Evolutionary conservation across 306 rosid genomes (phyloP).

Genomic region (Dryas alaskensis): DNA sequence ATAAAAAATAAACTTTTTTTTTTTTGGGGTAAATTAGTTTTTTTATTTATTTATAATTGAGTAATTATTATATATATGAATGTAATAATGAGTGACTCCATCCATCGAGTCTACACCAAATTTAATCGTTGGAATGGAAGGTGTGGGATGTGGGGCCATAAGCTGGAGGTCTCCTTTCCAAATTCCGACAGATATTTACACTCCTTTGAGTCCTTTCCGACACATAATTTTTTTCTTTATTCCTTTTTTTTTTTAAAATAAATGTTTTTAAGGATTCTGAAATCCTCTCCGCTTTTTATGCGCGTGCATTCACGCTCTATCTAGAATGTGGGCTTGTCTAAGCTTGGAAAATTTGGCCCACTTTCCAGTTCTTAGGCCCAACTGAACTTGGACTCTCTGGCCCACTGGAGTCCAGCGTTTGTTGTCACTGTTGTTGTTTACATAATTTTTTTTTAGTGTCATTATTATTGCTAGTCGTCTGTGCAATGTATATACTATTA

Average conservation of each 20-base stretch:
- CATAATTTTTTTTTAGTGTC: not conserved
- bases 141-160: constrained; percentile 26
- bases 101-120: constrained; percentile 10
- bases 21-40: not conserved
- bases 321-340: constrained; percentile 5
- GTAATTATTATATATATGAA: constrained; percentile 4
- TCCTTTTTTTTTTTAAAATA: no score
- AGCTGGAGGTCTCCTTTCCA: not conserved
- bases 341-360: constrained; percentile 1
- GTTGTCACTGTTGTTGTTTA: not conserved
- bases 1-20: not conserved
- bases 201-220: not conserved
- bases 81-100: not conserved
- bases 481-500: no score
- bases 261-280: not conserved
- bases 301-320: constrained; percentile 29
- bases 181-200: constrained; percentile 32
- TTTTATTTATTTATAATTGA: constrained; percentile 4
- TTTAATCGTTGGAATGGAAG: constrained; percentile 14
- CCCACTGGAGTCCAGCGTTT: not conserved
- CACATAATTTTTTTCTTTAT: not conserved
- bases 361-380: not conserved
- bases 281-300: constrained; percentile 10
- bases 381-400: not conserved
- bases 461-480: no score